Base-by-base conservation (phyloP, 352 stramenopile species). In the Phytophthora fragariae region DNA sequence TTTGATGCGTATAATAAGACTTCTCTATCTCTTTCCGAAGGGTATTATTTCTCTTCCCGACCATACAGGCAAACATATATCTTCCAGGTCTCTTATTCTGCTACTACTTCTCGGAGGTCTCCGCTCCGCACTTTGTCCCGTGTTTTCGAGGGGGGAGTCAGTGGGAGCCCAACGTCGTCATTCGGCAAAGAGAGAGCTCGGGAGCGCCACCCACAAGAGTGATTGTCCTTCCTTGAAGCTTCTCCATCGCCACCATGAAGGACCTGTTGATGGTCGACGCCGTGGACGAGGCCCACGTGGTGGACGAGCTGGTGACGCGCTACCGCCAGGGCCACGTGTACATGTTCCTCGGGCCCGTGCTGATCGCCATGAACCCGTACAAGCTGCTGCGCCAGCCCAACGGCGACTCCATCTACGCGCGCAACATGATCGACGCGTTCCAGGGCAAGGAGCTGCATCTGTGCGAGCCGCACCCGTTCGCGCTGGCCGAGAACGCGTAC, bases 291-390 rank as follows among this genome's bases (percentile, higher is more conserved):
- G 76, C 74, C 65, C 84, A 92, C 65, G 83, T 95, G 29, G 84
- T 93, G 54, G 76, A 93, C 68, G 84, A 95, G 72, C 79, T 98
- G 44, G 76, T 93, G 31, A 76, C 69, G 77, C 88, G 91, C 67
- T 97, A 96, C 77, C 78, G 77, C 57, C 86, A 92, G 57, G 79
- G 90, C 69, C 83, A 96, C 72, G 90, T 97, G 52, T 97, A 98
- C 84, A 97, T 84, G 78, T 97, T 97, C 83, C 91, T 97, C n/a
- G 92, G 92, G 0, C 88, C 89, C 37, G 90, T 98, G 62, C 88
- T 97, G 41, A 94, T 97, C 70, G 90, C 91, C 57, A 88, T 95
- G 73, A 98, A 98, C 81, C 92, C 92, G 53, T 98, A 97, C 86
- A 95, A 96, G 81, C 70, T 92, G 82, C 75, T 93, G 57, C 81